Conservation (phyloP, 2,329 filamentous ascomycete species). For the Pseudopithomyces chartarum region DNA sequence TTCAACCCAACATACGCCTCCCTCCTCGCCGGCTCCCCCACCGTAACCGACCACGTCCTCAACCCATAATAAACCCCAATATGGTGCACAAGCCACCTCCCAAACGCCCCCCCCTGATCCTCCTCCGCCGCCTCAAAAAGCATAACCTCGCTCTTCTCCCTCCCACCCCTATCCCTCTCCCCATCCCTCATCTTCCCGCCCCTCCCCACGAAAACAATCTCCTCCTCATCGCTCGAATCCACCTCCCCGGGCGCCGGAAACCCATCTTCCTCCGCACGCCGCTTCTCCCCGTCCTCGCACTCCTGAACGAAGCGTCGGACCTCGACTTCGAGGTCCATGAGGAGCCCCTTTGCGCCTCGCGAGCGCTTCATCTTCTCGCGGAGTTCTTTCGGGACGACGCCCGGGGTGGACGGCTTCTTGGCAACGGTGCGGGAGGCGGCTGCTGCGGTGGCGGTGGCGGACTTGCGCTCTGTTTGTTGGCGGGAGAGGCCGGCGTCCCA, state of each 20-base stretch:
- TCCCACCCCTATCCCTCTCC: constrained; percentile 54
- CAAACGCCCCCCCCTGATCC: constrained; percentile 81
- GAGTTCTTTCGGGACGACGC: constrained; percentile 76
- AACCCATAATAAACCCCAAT: constrained; percentile 93
- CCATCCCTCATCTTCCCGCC: constrained; percentile 65
- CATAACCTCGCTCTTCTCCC: constrained; percentile 66
- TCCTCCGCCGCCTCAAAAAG: constrained; percentile 80
- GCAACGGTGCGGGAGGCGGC: constrained; percentile 40
- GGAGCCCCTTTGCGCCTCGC: constrained; percentile 76
- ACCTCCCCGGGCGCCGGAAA: constrained; percentile 49
- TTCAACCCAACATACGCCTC: constrained; percentile 84
- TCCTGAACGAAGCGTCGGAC: constrained; percentile 74
- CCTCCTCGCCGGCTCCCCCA: constrained; percentile 70
- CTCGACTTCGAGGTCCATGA: constrained; percentile 84
- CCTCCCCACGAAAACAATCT: constrained; percentile 86
- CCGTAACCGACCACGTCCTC: constrained; percentile 78
- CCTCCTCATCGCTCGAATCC: constrained; percentile 71
- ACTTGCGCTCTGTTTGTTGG: constrained; percentile 50
- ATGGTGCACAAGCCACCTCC: constrained; percentile 90
- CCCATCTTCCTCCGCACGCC: constrained; percentile 51
- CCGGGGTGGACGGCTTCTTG: constrained; percentile 50
- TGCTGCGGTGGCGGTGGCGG: constrained; percentile 41
- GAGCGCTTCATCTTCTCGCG: constrained; percentile 79
- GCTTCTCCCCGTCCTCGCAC: constrained; percentile 62
- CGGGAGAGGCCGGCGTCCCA: constrained; percentile 69